Base-by-base conservation (phyloP, 2,329 filamentous ascomycete species). In the Purpureocillium lavendulum region DNA sequence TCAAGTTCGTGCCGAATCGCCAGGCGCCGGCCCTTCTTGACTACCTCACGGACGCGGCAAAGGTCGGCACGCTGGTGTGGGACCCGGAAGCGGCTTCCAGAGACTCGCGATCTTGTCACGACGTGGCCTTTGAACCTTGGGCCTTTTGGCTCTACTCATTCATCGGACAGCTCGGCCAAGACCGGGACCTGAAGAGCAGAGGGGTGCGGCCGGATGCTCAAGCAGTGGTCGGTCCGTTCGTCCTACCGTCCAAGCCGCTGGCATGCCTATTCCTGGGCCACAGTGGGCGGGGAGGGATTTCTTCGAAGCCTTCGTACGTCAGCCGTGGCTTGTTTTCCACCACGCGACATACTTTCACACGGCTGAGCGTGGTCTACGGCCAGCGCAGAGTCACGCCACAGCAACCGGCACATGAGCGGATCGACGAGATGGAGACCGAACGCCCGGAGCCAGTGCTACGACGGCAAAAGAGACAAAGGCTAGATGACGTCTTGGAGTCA, bases 71-170 rank as follows among this genome's bases (percentile, higher is more conserved):
- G 10, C 55, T 53, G 4, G 48, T 53, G 3, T 60, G 58, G 52
- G 50, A 58, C 32, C 49, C 47, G 3, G 54, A 56, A 15, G 53
- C 59, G 7, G 49, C 52, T 13, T 47, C 42, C 11, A 51, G 48
- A 28, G 49, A 57, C n/a, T 47, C 49, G 13, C 44, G 51, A 12
- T 54, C 52, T 5, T 64, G 62, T 24, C 59, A 62, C 30, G 54
- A 51, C 2, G 49, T 56, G 4, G 52, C 58, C 2, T 66, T 64
- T 29, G 62, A 66, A 41, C 43, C 55, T 2, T 66, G 62, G 61
- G 60, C 58, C 1, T 66, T 67, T 35, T 67, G 64, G 62, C 47
- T 66, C 4, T 64, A 63, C 43, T 55, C 61, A 5, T 54, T 66
- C 35, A 53, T 66, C 9, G 64, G 62, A 2, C 62, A 67, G 34